Evolutionary conservation across 805 yeast species (phyloP), one percentile per base, ranked within the genome.

Genomic region (Sungouiella blattae): DNA sequence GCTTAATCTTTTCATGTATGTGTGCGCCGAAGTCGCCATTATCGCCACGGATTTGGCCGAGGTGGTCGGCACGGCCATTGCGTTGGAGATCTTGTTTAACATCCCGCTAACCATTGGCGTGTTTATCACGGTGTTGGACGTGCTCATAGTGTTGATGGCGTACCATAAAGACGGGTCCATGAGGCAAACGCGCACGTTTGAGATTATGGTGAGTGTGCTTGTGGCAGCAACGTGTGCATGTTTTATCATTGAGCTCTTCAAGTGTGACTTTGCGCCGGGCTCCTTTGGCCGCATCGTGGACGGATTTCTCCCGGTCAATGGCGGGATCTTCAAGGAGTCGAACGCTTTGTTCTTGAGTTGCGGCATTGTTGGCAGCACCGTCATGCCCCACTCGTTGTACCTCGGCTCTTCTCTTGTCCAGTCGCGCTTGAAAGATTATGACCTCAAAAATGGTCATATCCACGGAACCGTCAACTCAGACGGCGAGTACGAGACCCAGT

Each of bases 1-100:
- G 77, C 56, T 84, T 49, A 85, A 86, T 50, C 44, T 76, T 26
- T 44, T 71, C 3, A 62, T 87, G 4, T 88, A 87, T 54, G 54
- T 75, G 2, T 71, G 84, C 47, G 87, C 96, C 0, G 96, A 88
- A 50, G 49, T 86, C 16, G 95, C 96, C 2, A 88, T 88, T 42
- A 81, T 88, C 23, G 95, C 95, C 7, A 88, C 97, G 0, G 97
- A 88, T 56, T 64, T 88, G 49, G 96, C 96, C 1, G 97, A 88
- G 58, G 96, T 88, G 8, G 91, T 88, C 6, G 97, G 97, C 2
- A 83, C 95, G 3, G 96, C 96, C 8, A 85, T 88, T 31, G 78
- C 95, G 0, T 67, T 88, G 33, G 80, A 86, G 46, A 86, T 88
- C 40, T 57, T 88, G 18, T 80, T 88, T 49, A 69, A 73, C 1